Evolutionary conservation across 73 alveolate species (phyloP), one percentile per base, ranked within the genome.

Genomic region (Paramecium bursaria): DNA sequence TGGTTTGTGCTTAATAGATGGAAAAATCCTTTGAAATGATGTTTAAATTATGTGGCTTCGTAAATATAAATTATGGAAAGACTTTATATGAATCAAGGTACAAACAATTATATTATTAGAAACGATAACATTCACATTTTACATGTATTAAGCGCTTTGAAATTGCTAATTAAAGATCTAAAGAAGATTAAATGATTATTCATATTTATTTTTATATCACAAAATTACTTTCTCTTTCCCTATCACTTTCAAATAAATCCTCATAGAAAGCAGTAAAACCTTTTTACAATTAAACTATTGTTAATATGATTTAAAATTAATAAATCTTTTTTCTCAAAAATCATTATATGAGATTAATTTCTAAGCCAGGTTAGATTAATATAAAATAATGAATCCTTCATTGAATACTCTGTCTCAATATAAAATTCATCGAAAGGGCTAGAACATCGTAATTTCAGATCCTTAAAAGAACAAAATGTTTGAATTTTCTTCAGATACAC

Each of bases 51-150:
- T 53, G 47, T 21, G 82, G 82, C 9, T 19, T 21, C 3, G 2
- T 67, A 25, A 67, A 67, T 67, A 57, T 67, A 5, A 67, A 42
- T 67, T 67, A 67, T 67, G 82, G 82, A 42, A 57, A 67, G 44
- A 39, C 82, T 0, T 21, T 67, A 14, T 67, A 15, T 67, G 82
- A 67, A 42, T 67, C 82, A 25, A 67, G 82, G 50, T 25, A 67
- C 11, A 7, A 7, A 7, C 11, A 39, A 7, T 7, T 39, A 39
- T 39, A 39, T 39, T 7, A 39, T 39, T 7, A 39, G 49, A 39
- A 11, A 11, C 44, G 82, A 67, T 67, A 25, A 42, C 19, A 21
- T 67, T 1, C 33, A 17, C 19, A 35, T 67, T 15, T 67, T 67
- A 26, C 60, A 67, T 67, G 82, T 67, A 25, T 14, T 39, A 11